Conservation (phyloP, 108 stramenopile genomes). For the Pseudonitzschia multistriata region DNA sequence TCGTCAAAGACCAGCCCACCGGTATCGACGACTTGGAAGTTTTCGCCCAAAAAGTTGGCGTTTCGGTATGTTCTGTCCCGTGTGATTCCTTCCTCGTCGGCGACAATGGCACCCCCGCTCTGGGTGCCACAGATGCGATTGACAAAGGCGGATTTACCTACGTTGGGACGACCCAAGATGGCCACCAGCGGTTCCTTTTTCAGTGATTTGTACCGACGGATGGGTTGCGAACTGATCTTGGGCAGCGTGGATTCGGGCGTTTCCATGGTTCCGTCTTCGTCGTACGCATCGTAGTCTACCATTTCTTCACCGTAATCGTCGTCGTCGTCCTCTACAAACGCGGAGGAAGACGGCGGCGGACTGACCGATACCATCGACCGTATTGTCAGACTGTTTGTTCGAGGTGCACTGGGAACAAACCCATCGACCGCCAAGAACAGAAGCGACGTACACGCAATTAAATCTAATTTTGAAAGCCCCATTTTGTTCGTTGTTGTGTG, state of each 20-base stretch:
- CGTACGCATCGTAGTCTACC: neutral
- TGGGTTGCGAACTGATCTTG: constrained; percentile 22
- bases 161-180: constrained; percentile 96
- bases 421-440: neutral
- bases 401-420: neutral
- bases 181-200: constrained; percentile 79
- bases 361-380: constrained; percentile 14
- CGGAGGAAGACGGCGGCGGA: neutral
- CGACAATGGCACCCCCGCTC: constrained; percentile 91
- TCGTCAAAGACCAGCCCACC: constrained; percentile 97
- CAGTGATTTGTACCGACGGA: constrained; percentile 27
- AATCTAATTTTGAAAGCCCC: neutral
- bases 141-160: constrained; percentile 92
- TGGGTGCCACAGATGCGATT: constrained; percentile 89
- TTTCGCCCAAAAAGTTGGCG: constrained; percentile 88
- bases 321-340: constrained; percentile 5
- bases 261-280: constrained; percentile 5
- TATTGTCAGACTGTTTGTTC: neutral
- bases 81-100: constrained; percentile 93
- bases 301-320: neutral
- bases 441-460: neutral
- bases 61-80: constrained; percentile 92
- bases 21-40: constrained; percentile 93
- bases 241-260: neutral
- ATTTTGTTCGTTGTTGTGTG: constrained; percentile 3